phyloP scores from a whole-genome alignment of 345 rosid species.

The Punica granatum region DNA sequence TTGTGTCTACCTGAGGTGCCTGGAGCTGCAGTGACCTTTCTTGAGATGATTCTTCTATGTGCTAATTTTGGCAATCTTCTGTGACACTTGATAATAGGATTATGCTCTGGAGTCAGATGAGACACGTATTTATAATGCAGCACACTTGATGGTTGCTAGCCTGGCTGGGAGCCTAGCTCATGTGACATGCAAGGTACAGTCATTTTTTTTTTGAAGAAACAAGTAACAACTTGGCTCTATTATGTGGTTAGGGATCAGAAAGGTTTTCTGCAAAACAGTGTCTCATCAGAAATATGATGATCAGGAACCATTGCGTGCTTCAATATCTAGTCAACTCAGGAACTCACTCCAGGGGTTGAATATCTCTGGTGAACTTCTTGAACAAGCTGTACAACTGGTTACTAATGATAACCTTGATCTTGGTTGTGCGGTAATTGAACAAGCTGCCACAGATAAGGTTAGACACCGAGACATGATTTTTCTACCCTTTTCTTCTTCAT shows the following conservation, averaged over 20 bases:
- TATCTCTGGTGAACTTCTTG: slow-evolving; percentile 57
- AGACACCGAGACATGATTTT: not conserved
- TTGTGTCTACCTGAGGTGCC: no score
- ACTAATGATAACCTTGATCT: slow-evolving; percentile 99
- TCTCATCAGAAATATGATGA: slow-evolving; percentile 14
- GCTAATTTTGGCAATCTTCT: not conserved
- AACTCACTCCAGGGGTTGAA: slow-evolving; percentile 65
- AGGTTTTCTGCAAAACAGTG: not conserved
- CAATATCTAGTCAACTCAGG: slow-evolving; percentile 81
- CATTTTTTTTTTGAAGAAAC: not conserved
- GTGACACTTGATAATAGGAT: slow-evolving; percentile 35
- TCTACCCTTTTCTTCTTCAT: not conserved
- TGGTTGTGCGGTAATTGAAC: slow-evolving; percentile 99
- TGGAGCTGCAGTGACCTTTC: no score
- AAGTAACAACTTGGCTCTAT: not conserved
- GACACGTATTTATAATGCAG: slow-evolving; percentile 83
- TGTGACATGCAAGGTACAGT: slow-evolving; percentile 93
- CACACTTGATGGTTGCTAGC: slow-evolving; percentile 99
- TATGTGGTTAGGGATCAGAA: not conserved
- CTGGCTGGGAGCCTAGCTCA: slow-evolving; percentile 98
- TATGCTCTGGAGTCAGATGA: slow-evolving; percentile 90
- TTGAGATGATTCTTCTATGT: not conserved
- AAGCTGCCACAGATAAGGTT: slow-evolving; percentile 97
- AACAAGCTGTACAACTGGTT: slow-evolving; percentile 89
- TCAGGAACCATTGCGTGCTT: slow-evolving; percentile 88